phyloP scores from a whole-genome alignment of 164 flowering plant species.

The Stephania yunnanensis region DNA sequence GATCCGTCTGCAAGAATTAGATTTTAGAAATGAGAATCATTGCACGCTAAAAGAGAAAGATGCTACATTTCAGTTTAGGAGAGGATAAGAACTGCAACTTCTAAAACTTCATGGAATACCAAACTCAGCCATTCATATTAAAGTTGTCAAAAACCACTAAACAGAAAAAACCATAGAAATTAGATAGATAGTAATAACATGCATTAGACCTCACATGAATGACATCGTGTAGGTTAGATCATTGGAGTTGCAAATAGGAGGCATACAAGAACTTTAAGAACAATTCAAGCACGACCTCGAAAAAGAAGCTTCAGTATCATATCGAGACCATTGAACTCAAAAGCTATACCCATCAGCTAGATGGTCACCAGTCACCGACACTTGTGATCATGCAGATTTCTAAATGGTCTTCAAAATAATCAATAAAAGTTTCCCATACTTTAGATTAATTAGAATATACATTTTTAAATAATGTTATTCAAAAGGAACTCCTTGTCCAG shows the following conservation, averaged over 20 bases:
- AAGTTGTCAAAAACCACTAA: not conserved
- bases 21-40: constrained; percentile 5
- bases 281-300: not conserved
- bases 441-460: too few species aligned
- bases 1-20: constrained; percentile 56
- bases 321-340: not conserved
- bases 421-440: too few species aligned
- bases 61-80: not conserved
- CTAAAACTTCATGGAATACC: too few species aligned
- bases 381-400: too few species aligned
- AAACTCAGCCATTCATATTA: not conserved
- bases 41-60: not conserved
- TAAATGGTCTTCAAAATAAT: too few species aligned
- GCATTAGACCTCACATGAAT: not conserved
- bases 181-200: not conserved
- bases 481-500: too few species aligned
- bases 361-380: not conserved
- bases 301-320: not conserved
- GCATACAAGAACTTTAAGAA: not conserved
- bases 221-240: not conserved
- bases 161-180: not conserved
- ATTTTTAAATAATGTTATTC: too few species aligned
- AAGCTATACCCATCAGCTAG: not conserved
- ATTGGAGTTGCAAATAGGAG: not conserved
- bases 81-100: not conserved